phyloP scores from a whole-genome alignment of 176 grass and related monocot genomes.

The Miscanthus lutarioriparius region DNA sequence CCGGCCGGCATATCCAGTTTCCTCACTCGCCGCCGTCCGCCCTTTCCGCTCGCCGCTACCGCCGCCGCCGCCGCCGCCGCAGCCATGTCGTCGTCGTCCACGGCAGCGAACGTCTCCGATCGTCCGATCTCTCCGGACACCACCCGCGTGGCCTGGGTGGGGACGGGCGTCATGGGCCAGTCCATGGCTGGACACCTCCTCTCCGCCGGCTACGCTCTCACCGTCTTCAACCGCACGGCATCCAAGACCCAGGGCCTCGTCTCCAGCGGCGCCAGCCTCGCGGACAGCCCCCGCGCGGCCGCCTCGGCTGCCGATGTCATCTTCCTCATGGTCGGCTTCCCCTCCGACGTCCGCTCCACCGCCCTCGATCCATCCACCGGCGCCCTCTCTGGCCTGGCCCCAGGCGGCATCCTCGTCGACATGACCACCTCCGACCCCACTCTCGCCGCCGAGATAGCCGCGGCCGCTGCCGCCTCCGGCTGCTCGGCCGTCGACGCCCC shows the following conservation, averaged over 20 bases:
- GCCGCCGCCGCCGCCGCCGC: not conserved
- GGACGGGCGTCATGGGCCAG: constrained; percentile 91
- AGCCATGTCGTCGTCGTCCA: constrained; percentile 52
- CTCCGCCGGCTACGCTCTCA: constrained; percentile 74
- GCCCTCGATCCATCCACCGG: constrained; percentile 64
- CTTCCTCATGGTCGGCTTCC: constrained; percentile 97
- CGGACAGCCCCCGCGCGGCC: constrained; percentile 46
- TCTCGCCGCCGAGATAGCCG: constrained; percentile 75
- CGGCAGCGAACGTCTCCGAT: constrained; percentile 7
- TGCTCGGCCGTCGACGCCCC: constrained; percentile 70
- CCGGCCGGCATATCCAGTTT: constrained; percentile 32
- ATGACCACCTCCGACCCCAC: constrained; percentile 92
- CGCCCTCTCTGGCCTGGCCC: constrained; percentile 65
- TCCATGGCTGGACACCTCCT: constrained; percentile 93
- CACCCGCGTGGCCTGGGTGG: constrained; percentile 81
- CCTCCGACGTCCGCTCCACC: constrained; percentile 72
- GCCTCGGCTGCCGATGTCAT: constrained; percentile 72
- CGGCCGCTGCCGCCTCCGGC: constrained; percentile 27
- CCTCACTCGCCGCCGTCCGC: constrained; percentile 35
- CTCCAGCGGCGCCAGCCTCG: constrained; percentile 52
- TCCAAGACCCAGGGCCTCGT: constrained; percentile 70
- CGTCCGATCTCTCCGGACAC: constrained; percentile 43
- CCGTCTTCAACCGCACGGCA: constrained; percentile 78
- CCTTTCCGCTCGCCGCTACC: constrained; percentile 12
- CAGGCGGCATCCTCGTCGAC: constrained; percentile 78